Evolutionary conservation across 2,329 filamentous ascomycete species (phyloP).

Genomic region (Diplodia sapinea): DNA sequence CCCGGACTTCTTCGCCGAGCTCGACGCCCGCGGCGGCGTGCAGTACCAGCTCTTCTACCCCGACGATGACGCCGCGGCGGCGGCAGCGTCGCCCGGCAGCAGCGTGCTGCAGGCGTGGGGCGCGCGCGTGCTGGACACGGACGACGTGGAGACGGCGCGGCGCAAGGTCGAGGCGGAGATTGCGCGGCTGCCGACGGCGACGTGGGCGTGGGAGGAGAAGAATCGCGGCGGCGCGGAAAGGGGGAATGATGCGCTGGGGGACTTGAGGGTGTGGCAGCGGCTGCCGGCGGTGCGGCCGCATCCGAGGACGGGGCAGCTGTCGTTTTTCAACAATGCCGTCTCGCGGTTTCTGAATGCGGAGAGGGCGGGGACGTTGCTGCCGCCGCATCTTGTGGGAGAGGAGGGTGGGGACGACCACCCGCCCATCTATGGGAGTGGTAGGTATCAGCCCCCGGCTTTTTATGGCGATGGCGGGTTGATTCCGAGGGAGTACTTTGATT

Average conservation of each 20-base stretch:
- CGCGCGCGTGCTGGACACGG: slow-evolving; percentile 30
- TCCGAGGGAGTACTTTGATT: slow-evolving; percentile 29
- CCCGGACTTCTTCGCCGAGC: slow-evolving; percentile 33
- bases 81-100: slow-evolving; percentile 31
- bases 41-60: slow-evolving; percentile 34
- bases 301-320: slow-evolving; percentile 1
- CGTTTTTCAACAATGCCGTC: slow-evolving; percentile 31
- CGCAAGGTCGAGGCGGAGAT: slow-evolving; percentile 33
- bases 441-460: slow-evolving; percentile 1
- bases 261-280: slow-evolving; percentile 30
- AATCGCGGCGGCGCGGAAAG: slow-evolving; percentile 16
- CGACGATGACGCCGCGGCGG: slow-evolving; percentile 25
- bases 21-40: slow-evolving; percentile 31
- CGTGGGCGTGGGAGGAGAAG: slow-evolving; percentile 32
- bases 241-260: slow-evolving; percentile 19
- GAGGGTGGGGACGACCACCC: slow-evolving; percentile 20
- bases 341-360: slow-evolving; percentile 28
- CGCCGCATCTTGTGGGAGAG: slow-evolving; percentile 27
- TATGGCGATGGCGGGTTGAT: slow-evolving; percentile 26
- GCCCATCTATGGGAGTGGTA: slow-evolving; percentile 28
- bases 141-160: slow-evolving; percentile 31
- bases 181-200: slow-evolving; percentile 32
- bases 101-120: slow-evolving; percentile 33
- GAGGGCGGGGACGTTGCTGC: slow-evolving; percentile 18
- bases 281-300: slow-evolving; percentile 31